Base-by-base conservation (phyloP, 129 eudicot species). In the Arctium lappa region DNA sequence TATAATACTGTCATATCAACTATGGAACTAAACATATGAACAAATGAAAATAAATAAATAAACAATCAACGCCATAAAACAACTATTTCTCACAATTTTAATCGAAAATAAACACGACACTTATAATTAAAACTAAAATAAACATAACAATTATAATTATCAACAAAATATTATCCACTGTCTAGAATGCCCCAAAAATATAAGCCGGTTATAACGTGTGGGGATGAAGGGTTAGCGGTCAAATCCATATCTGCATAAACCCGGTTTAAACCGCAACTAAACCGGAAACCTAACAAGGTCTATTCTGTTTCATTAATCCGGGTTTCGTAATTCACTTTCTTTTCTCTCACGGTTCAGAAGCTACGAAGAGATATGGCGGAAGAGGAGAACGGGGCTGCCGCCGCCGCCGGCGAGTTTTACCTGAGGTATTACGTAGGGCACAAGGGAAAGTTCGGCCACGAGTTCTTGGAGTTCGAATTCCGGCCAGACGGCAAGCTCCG, bases 401-500 rank as follows among this genome's bases (percentile, higher is more conserved):
- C 83, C 34, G 98, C 71, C 48, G 76, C 36, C 66, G 95, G 88
- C 0, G 99, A 95, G 92, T 95, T 95, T 83, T 95, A 95, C 94
- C 91, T 95, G 34, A 75, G 99, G 37, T 95, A 95, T 77, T 95
- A 95, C 88, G 99, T 95, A 0, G 99, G 99, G 0, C 99, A 95
- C 86, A 95, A 95, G 74, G 99, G 99, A 0, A 95, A 95, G 83
- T 95, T 95, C 87, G 99, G 99, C 12, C 99, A 95, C 46, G 99
- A 95, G 87, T 95, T 95, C 73, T 71, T 95, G 78, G 99, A 95
- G 87, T 95, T 95, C 80, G 99, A 95, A 88, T 95, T 95, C 84
- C 88, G 98, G 27, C 99, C 99, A 16, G 99, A 95, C 72, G 99
- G 99, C 42, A 95, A 95, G 85, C 97, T 95, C 83, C 93, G 99